Base-by-base conservation (phyloP, 2,329 filamentous ascomycete species). In the Fusarium brevicatenulatum region DNA sequence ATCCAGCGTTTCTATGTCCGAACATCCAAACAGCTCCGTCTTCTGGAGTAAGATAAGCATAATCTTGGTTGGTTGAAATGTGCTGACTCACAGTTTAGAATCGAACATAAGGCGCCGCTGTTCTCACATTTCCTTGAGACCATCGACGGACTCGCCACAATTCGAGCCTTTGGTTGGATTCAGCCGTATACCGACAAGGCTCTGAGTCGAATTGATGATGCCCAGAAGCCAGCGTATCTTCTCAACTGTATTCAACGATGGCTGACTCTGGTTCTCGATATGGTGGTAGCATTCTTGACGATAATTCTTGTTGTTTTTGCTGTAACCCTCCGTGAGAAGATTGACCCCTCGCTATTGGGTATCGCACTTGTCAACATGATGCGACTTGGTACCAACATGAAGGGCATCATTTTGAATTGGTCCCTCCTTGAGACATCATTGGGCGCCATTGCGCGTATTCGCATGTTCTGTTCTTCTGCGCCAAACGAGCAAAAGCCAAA, bases 1-100 rank as follows among this genome's bases (percentile, higher is more conserved):
- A 81, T 88, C 15, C 86, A 88, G 63, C 84, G 84, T 46, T 83
- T 86, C 69, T 89, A 89, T 67, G 81, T 89, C n/a, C 82, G 85
- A 10, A 89, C 87, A 4, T 89, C 86, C 0, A 86, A 87, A 8
- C 87, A 89, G 63, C 77, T 89, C 11, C 83, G 88, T 55, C 82
- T 87, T 34, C 79, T 89, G 12, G 88, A 90, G 72, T 80, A 68
- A 58, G 76, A 10, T 13, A 19, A 4, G 23, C 15, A 13, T 19
- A 25, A 4, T 5, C 18, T 19, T 37, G 19, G 23, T 11, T 54
- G 7, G 23, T 28, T 40, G 12, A n/a, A 25, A 37, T 21, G 13
- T 18, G 58, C 55, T 68, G 11, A 68, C 10, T 7, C 13, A 4
- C 4, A n/a, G 9, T 23, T 7, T 11, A 80, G 78, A 36, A 79